phyloP scores from a whole-genome alignment of 345 rosid genomes.

The Murraya paniculata region DNA sequence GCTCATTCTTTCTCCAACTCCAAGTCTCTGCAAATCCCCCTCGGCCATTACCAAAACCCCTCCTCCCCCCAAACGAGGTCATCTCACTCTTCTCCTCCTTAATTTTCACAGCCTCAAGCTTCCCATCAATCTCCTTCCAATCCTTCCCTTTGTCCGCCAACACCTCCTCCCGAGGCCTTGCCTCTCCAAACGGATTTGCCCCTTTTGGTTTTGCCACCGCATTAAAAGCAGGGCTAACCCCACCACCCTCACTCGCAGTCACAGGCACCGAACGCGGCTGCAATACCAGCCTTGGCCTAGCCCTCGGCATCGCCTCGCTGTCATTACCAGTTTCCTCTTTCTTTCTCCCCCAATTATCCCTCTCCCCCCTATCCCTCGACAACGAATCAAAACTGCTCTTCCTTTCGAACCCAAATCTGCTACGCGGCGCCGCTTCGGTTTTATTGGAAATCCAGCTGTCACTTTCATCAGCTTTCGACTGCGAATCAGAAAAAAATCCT shows the following conservation, averaged over 20 bases:
- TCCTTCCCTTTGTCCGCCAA: slow-evolving; percentile 89
- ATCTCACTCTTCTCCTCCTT: slow-evolving; percentile 57
- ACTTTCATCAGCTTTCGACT: slow-evolving; percentile 85
- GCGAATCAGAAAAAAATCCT: slow-evolving; percentile 58
- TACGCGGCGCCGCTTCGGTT: slow-evolving; percentile 18
- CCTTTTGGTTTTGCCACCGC: slow-evolving; percentile 48
- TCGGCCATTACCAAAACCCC: slow-evolving; percentile 43
- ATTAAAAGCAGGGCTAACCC: not conserved
- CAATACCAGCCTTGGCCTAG: slow-evolving; percentile 68
- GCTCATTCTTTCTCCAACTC: slow-evolving; percentile 58
- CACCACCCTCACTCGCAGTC: slow-evolving; percentile 18
- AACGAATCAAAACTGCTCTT: slow-evolving; percentile 68
- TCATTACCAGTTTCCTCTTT: slow-evolving; percentile 47
- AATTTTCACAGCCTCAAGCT: slow-evolving; percentile 52
- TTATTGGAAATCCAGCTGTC: slow-evolving; percentile 78
- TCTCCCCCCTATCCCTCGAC: slow-evolving; percentile 58
- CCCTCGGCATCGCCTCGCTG: slow-evolving; percentile 6
- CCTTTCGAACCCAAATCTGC: slow-evolving; percentile 53
- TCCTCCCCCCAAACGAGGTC: slow-evolving; percentile 32
- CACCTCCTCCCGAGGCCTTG: slow-evolving; percentile 96
- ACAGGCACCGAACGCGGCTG: slow-evolving; percentile 73
- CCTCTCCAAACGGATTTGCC: slow-evolving; percentile 76
- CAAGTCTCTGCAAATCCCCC: slow-evolving; percentile 30
- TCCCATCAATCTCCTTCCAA: slow-evolving; percentile 94
- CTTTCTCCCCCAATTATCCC: slow-evolving; percentile 76